Percentiles rank a stretch among this genome's conserved stretches.
Evolutionary conservation across 768 basidiomycete species (phyloP).

Genomic region (Serendipita sp.): DNA sequence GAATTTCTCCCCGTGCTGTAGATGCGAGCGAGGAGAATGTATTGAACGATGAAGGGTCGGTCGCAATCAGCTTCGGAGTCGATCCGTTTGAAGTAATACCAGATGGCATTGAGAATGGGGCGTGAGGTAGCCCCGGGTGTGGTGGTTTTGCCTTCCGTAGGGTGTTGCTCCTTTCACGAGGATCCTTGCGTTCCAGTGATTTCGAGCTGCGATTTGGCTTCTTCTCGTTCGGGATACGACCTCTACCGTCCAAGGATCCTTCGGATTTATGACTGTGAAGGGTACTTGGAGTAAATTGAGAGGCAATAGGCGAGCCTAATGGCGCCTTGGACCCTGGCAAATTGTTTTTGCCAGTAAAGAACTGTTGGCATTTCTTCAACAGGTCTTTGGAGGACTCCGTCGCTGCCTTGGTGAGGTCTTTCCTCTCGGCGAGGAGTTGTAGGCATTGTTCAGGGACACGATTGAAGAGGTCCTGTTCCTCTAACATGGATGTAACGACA

Average conservation of each 20-base stretch:
- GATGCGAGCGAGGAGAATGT: not conserved
- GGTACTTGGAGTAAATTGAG: not conserved
- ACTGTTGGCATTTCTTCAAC: conserved; percentile 87
- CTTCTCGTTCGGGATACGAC: not conserved
- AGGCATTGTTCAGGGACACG: conserved; percentile 80
- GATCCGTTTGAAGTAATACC: not conserved
- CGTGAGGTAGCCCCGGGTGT: not conserved
- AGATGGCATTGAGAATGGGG: not conserved
- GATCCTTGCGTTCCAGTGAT: not conserved
- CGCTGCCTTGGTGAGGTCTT: conserved; percentile 64
- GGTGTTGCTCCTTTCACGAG: not conserved
- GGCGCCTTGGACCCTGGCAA: not conserved
- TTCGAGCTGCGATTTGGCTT: not conserved
- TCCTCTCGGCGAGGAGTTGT: conserved; percentile 77
- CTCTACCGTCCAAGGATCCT: not conserved
- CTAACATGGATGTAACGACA: conserved; percentile 71
- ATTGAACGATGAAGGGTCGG: not conserved
- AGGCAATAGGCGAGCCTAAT: not conserved
- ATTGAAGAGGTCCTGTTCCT: conserved; percentile 90
- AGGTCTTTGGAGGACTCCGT: conserved; percentile 84
- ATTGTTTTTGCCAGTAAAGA: conserved; percentile 26
- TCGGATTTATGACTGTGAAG: not conserved
- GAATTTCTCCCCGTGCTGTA: not conserved
- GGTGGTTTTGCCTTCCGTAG: not conserved
- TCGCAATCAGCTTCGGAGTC: not conserved